Conservation (phyloP, 2,329 filamentous ascomycete genomes). For the Aspergillus sp. region DNA sequence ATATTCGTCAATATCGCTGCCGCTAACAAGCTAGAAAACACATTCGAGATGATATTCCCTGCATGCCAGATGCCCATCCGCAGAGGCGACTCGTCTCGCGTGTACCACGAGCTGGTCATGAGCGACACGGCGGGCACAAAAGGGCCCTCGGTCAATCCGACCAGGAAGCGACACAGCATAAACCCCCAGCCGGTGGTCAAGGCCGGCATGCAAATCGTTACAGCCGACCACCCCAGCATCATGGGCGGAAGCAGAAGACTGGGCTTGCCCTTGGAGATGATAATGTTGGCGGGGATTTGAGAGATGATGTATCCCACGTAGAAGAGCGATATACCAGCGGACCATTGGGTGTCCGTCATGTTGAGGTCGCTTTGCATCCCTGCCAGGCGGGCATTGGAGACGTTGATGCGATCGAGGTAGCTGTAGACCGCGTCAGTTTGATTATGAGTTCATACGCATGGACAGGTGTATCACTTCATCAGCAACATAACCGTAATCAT, state of each 20-base stretch:
- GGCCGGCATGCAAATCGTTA: conserved; percentile 8
- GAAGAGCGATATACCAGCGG: conserved; percentile 9
- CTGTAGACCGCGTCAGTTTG: neutral
- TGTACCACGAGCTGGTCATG: conserved; percentile 7
- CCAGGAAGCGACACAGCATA: conserved; percentile 7
- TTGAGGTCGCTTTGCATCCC: conserved; percentile 8
- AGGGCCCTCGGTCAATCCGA: conserved; percentile 5
- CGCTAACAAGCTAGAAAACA: conserved; percentile 3
- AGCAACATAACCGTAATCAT: conserved; percentile 9
- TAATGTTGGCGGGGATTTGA: conserved; percentile 4
- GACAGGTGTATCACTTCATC: conserved; percentile 2
- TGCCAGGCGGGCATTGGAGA: conserved; percentile 9
- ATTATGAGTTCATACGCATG: neutral
- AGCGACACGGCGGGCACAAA: conserved; percentile 6
- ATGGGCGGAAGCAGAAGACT: conserved; percentile 6
- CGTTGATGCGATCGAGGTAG: conserved; percentile 9
- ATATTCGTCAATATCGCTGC: conserved; percentile 6
- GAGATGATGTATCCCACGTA: conserved; percentile 9
- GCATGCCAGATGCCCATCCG: conserved; percentile 8
- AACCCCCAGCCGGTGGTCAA: conserved; percentile 5
- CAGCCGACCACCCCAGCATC: conserved; percentile 5
- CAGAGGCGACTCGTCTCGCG: conserved; percentile 3
- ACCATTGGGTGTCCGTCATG: conserved; percentile 9
- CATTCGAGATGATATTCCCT: conserved; percentile 6
- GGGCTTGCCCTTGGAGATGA: conserved; percentile 7